Percentiles rank a stretch among this genome's conserved stretches.
Conservation (phyloP, 2,329 filamentous ascomycete genomes). For the Dothideomycetidae sp. region DNA sequence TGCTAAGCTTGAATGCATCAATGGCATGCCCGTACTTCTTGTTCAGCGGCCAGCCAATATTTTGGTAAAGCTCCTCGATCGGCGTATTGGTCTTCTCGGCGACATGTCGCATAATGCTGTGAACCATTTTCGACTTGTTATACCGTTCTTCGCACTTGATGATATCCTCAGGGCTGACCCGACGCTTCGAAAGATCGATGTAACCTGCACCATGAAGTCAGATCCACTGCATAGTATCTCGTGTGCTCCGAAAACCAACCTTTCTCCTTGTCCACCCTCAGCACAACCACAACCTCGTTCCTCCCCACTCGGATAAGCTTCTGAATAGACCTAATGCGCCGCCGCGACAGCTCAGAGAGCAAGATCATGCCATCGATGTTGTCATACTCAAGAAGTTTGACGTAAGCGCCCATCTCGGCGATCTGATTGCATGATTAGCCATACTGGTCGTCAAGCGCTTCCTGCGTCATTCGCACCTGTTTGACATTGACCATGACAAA, state of each 20-base stretch:
- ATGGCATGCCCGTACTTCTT: conserved; percentile 94
- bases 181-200: conserved; percentile 96
- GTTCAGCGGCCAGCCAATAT: conserved; percentile 92
- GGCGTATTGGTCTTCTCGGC: conserved; percentile 90
- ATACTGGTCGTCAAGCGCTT: conserved; percentile 6
- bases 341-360: conserved; percentile 88
- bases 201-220: conserved; percentile 47
- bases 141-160: conserved; percentile 98
- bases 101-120: conserved; percentile 97
- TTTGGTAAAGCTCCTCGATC: conserved; percentile 90
- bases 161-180: conserved; percentile 94
- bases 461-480: conserved; percentile 47
- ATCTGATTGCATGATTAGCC: conserved; percentile 44
- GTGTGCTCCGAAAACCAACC: conserved; percentile 37
- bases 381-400: conserved; percentile 98
- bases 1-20: conserved; percentile 97
- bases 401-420: conserved; percentile 99
- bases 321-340: conserved; percentile 97
- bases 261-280: conserved; percentile 99
- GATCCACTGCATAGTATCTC: neutral
- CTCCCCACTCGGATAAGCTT: conserved; percentile 96
- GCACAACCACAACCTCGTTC: conserved; percentile 96
- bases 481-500: conserved; percentile 99
- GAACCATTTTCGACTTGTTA: conserved; percentile 99
- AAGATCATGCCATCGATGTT: conserved; percentile 99